These are phyloP conservation scores for Malus sieversii DNA, from an alignment of 306 rosid genomes.

Conservation along the genomic window DNA sequence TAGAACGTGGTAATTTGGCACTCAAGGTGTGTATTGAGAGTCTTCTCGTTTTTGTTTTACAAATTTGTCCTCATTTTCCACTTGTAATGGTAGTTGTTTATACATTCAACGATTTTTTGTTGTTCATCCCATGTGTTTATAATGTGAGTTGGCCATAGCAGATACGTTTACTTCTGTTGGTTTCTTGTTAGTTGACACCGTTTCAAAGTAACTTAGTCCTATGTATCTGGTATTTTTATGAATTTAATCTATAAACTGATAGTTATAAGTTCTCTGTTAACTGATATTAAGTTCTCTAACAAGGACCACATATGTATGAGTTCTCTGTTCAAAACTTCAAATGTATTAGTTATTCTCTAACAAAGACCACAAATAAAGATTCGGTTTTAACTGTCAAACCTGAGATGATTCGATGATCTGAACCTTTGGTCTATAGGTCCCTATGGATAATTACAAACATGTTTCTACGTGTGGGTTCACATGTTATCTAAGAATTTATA, in stretches of 20 bases:
- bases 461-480: neutral
- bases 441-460: neutral
- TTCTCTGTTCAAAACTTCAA: neutral
- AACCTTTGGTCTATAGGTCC: neutral
- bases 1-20: conserved; percentile 86
- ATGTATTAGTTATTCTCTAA: neutral
- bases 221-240: neutral
- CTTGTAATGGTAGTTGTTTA: neutral
- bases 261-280: neutral
- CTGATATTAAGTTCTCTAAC: neutral
- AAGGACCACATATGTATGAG: neutral
- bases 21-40: conserved; percentile 59
- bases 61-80: neutral
- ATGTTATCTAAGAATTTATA: conserved; percentile 8
- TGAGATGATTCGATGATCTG: neutral
- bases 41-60: neutral
- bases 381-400: neutral
- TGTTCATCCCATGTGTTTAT: neutral
- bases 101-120: neutral
- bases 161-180: neutral
- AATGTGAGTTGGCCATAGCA: neutral
- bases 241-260: neutral
- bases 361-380: neutral
- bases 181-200: neutral
- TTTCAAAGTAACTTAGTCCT: neutral